A percentile compares a stretch with the other conserved stretches of the same genome.
These are phyloP conservation scores for Wickerhamomyces xylosicus DNA, from an alignment of 805 yeast species.

Conservation along the genomic window DNA sequence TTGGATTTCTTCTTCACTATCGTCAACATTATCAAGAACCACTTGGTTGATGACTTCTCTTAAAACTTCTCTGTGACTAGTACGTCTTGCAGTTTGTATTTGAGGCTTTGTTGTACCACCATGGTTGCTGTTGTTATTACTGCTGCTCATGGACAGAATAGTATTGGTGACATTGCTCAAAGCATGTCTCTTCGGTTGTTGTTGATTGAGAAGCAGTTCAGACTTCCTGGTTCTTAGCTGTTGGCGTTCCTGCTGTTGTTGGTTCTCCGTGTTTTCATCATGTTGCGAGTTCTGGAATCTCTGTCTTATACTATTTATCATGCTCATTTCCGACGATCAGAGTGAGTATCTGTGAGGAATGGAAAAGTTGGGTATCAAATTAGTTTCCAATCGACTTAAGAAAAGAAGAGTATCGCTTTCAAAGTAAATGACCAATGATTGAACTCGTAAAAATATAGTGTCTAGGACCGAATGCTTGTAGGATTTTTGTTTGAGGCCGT, in stretches of 20 bases:
- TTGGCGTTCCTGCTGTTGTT: not conserved
- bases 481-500: too few species aligned
- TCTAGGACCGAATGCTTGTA: too few species aligned
- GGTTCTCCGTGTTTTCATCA: not conserved
- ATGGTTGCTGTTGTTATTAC: conserved; percentile 3
- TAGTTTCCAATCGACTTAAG: too few species aligned
- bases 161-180: conserved; percentile 18
- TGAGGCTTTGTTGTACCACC: conserved; percentile 3
- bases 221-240: not conserved
- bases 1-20: not conserved
- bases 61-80: not conserved
- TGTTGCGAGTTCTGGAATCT: not conserved
- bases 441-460: too few species aligned
- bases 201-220: not conserved
- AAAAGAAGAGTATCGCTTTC: too few species aligned
- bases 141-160: not conserved
- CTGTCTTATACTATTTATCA: not conserved
- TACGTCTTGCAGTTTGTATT: not conserved
- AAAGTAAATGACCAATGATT: too few species aligned
- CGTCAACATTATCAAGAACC: not conserved
- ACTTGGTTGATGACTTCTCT: not conserved
- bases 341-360: too few species aligned
- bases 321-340: too few species aligned
- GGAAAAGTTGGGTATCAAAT: too few species aligned
- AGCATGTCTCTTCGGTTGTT: conserved; percentile 13